Conservation (phyloP, 306 rosid species). For the Lathyrus aphaca region DNA sequence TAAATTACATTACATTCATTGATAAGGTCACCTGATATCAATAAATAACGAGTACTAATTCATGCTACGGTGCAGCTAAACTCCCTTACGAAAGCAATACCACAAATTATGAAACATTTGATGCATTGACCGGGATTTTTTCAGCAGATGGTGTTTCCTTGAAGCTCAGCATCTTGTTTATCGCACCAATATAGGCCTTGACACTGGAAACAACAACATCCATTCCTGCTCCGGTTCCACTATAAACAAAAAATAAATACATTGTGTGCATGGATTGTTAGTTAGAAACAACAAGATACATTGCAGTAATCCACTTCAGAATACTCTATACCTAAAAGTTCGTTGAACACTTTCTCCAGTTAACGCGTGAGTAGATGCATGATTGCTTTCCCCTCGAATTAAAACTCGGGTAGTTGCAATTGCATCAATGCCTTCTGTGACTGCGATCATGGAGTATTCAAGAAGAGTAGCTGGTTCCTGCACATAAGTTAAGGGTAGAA, state of each 20-base stretch:
- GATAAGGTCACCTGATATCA: slow-evolving; percentile 15
- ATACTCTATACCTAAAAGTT: slow-evolving; percentile 66
- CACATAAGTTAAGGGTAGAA: slow-evolving; percentile 25
- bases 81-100: background rate
- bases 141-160: slow-evolving; percentile 45
- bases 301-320: slow-evolving; percentile 12
- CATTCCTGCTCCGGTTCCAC: slow-evolving; percentile 93
- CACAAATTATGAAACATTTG: slow-evolving; percentile 23
- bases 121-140: slow-evolving; percentile 46
- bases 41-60: too few relatives aligned
- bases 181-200: slow-evolving; percentile 83
- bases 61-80: slow-evolving; percentile 1
- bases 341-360: slow-evolving; percentile 71
- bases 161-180: slow-evolving; percentile 90
- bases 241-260: slow-evolving; percentile 35
- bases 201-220: slow-evolving; percentile 96
- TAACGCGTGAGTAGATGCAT: slow-evolving; percentile 49
- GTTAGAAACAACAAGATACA: slow-evolving; percentile 34
- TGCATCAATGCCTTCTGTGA: slow-evolving; percentile 98
- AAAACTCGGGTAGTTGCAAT: slow-evolving; percentile 89
- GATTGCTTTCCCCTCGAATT: slow-evolving; percentile 59
- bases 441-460: slow-evolving; percentile 86
- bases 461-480: slow-evolving; percentile 85
- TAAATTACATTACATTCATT: slow-evolving; percentile 22
- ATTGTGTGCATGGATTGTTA: background rate